Percentiles rank a stretch among this genome's conserved stretches.
phyloP scores from a whole-genome alignment of 805 yeast species.

The Candida anglica region DNA sequence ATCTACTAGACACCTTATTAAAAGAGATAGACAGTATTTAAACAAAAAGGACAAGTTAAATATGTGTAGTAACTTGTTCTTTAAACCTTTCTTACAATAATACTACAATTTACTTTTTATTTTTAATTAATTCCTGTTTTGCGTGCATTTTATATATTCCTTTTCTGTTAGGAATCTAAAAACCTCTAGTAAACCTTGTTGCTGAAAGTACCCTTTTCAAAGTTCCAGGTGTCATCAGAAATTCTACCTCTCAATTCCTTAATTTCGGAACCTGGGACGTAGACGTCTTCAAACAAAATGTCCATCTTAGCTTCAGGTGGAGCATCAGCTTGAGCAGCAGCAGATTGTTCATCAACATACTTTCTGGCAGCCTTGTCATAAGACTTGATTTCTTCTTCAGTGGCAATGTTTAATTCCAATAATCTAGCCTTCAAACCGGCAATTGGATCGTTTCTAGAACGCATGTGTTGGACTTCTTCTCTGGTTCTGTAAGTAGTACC shows the following conservation, averaged over 20 bases:
- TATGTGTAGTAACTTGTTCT: no score
- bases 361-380: conserved; percentile 96
- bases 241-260: conserved; percentile 95
- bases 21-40: no score
- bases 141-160: no score
- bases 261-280: conserved; percentile 90
- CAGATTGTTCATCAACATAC: conserved; percentile 91
- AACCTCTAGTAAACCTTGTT: conserved; percentile 43
- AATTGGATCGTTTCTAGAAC: conserved; percentile 97
- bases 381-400: conserved; percentile 91
- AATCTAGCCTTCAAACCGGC: conserved; percentile 90
- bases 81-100: no score
- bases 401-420: conserved; percentile 77
- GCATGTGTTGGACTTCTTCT: conserved; percentile 99
- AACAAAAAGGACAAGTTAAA: no score
- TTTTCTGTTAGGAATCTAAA: no score
- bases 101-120: no score
- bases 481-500: conserved; percentile 99
- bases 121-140: no score
- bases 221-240: conserved; percentile 91
- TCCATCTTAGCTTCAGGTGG: conserved; percentile 95
- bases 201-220: conserved; percentile 46
- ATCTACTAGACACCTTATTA: no score
- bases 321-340: conserved; percentile 88
- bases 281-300: conserved; percentile 93